Evolutionary conservation across 768 basidiomycete genomes (phyloP), one percentile per base, ranked within the genome.

Genomic region (Kwoniella sp.): DNA sequence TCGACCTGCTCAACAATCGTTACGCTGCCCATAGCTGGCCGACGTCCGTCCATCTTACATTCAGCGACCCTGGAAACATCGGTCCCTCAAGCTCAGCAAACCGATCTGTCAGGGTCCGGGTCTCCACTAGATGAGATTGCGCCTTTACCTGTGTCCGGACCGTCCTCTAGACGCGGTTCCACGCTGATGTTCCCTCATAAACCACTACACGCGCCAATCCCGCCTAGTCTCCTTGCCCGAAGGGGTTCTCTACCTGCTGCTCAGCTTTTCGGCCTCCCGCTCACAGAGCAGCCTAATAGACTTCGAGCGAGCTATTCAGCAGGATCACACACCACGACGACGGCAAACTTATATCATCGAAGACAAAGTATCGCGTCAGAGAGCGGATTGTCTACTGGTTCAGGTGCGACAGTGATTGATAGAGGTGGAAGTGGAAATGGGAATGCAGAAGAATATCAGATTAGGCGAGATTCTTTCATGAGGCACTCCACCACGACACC

Each of bases 11-110:
- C 69, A 8, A 71, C 68, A 7, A 71, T 74, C 25, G 59, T 56
- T 15, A 71, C 72, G 19, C 25, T 74, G 17, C 72, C 72, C 17
- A 27, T 53, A 7, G 61, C 65, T 9, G 72, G 72, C 30, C 49
- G 70, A 33, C 47, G 72, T 46, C 72, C 72, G 0, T 67, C 61
- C 30, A 69, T 74, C 29, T 49, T 74, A 7, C 72, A 74, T 36
- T 69, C 69, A 17, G 30, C 67, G 10, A 72, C 70, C 0, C 48
- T 60, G 13, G 68, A 54, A 27, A 51, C 58, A 10, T 40, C 54
- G 36, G 21, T 65, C 19, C 57, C 59, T n/a, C 55, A 55, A 49
- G 24, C 62, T 21, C 58, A 46, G 24, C 58, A 46, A 15, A 15
- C 40, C 10, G 40, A 58, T 29, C 37, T 50, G 8, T 17, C 47